phyloP scores from a whole-genome alignment of 148 eudicot genomes.

The Diospyros kaki region DNA sequence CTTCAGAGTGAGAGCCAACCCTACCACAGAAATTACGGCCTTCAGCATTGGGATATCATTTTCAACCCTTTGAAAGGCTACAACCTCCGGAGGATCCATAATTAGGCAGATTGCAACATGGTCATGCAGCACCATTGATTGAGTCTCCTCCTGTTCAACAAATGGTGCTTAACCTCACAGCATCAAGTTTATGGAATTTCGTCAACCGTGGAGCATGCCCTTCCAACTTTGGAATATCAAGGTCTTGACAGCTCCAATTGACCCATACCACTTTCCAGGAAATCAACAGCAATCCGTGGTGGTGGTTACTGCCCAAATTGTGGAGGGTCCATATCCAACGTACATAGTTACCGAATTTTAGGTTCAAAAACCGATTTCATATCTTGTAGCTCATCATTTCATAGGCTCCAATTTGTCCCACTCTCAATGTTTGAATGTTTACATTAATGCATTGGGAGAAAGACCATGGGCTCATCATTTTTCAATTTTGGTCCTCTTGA shows the following conservation, averaged over 20 bases:
- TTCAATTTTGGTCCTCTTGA: too few species aligned
- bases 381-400: background rate
- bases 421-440: too few species aligned
- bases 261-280: slow-evolving; percentile 10
- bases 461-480: too few species aligned
- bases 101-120: slow-evolving; percentile 11
- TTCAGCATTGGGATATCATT: slow-evolving; percentile 7
- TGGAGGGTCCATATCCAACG: slow-evolving; percentile 15
- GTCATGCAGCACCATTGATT: background rate
- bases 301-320: background rate
- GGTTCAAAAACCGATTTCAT: background rate
- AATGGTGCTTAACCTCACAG: background rate
- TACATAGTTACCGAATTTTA: slow-evolving; percentile 2
- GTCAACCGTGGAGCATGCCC: background rate
- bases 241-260: slow-evolving; percentile 16
- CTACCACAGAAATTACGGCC: slow-evolving; percentile 16
- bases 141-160: slow-evolving; percentile 6
- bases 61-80: slow-evolving; percentile 5
- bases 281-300: background rate
- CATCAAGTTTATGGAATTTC: background rate
- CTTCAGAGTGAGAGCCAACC: slow-evolving; percentile 7
- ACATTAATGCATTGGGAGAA: too few species aligned
- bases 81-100: slow-evolving; percentile 20
- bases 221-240: slow-evolving; percentile 8
- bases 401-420: too few species aligned